A percentile compares a stretch with the other conserved stretches of the same genome.
phyloP scores from a whole-genome alignment of 169 alveolate genomes.

The Theileria parva region DNA sequence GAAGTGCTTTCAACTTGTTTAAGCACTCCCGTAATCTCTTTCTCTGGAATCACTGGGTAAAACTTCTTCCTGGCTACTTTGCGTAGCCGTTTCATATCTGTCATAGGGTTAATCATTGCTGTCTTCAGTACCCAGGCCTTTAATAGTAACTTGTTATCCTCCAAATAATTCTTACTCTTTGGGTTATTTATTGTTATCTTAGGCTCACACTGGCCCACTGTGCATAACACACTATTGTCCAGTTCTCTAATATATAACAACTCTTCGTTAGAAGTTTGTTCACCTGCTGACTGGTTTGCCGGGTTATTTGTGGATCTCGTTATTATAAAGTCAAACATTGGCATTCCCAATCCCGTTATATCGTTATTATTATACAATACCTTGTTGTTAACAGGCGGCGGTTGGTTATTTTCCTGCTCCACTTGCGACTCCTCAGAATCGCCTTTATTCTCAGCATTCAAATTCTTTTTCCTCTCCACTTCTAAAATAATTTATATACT shows the following conservation, averaged over 20 bases:
- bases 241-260: slow-evolving; percentile 67
- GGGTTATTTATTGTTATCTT: slow-evolving; percentile 81
- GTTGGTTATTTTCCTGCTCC: background rate
- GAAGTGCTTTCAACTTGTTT: slow-evolving; percentile 66
- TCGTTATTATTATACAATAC: slow-evolving; percentile 61
- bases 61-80: slow-evolving; percentile 70
- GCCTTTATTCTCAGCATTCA: background rate
- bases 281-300: slow-evolving; percentile 21
- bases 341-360: slow-evolving; percentile 71
- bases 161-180: slow-evolving; percentile 68
- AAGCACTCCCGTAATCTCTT: slow-evolving; percentile 74
- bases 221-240: slow-evolving; percentile 63
- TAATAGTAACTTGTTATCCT: slow-evolving; percentile 69
- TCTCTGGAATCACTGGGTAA: slow-evolving; percentile 75
- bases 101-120: slow-evolving; percentile 42
- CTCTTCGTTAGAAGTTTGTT: slow-evolving; percentile 65
- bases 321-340: slow-evolving; percentile 63
- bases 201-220: slow-evolving; percentile 88
- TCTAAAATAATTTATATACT: background rate
- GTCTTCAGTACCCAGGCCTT: slow-evolving; percentile 80
- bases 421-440: background rate
- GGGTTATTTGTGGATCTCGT: slow-evolving; percentile 34
- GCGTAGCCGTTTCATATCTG: slow-evolving; percentile 71
- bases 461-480: background rate
- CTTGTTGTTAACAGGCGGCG: slow-evolving; percentile 3